Evolutionary conservation across 164 flowering plant genomes (phyloP), one percentile per base, ranked within the genome.

Genomic region (Houttuynia cordata): DNA sequence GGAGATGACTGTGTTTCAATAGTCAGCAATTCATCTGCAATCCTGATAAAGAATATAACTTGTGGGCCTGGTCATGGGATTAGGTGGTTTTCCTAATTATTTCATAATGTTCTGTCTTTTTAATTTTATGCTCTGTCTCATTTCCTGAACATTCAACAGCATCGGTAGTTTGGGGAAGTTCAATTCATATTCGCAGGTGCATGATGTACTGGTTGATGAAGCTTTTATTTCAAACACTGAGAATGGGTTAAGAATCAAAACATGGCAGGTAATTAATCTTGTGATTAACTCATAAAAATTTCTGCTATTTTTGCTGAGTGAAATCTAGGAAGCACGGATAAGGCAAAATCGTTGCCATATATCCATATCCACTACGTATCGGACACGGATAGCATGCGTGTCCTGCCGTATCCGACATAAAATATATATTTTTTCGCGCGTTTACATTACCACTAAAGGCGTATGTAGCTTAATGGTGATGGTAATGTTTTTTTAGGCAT

Each of bases 21-120:
- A 49, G 95, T 86, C 34, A 64, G 80, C 70, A 88, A 86, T 67
- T 81, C 99, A 64, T 86, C 97, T 24, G 62, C 66, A 25, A 70
- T 93, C 58, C 67, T 42, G 34, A 74, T 93, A 34, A 83, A 58
- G 63, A 73, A 79, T 54, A 68, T 88, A 55, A 24, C 60, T 9
- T 88, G 99, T 73, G 94, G 87, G 13, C 89, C 92, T 45, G 99
- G 99, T 61, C 97, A 93, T 73, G 99, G 99, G 57, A 90, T 90
- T 75, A 93, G 98, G 98, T 89, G 74, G 58, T 25, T 54, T 14
- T 42, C 17, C 12, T 42, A 42, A 30, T 2, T 42, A 42, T 12
- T 42, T 8, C 24, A 57, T 4, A n/a, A 53, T 51, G 37, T 41
- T 57, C 25, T n/a, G 12, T 65, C 18, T 30, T 25, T 39, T 15